Conservation (phyloP, 106 monocot species). For the Allium sativum region DNA sequence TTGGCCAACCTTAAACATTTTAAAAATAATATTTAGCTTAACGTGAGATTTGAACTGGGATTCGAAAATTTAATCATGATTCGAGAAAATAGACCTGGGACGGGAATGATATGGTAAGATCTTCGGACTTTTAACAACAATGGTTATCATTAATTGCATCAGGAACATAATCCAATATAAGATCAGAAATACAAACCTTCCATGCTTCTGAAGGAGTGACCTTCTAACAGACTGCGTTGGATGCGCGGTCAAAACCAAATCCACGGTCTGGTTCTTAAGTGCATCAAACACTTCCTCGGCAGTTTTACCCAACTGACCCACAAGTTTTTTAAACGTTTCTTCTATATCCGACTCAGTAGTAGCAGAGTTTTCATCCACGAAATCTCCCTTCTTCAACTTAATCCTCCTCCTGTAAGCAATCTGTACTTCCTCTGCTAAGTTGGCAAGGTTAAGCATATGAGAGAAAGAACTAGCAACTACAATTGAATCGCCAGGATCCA, state of each 20-base stretch:
- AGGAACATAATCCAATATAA: background rate
- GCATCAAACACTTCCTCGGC: constrained; percentile 72
- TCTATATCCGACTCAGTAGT: constrained; percentile 52
- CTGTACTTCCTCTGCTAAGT: constrained; percentile 82
- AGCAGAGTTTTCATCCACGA: constrained; percentile 67
- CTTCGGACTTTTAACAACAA: background rate
- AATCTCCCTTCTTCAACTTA: constrained; percentile 74
- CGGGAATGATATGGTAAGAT: background rate
- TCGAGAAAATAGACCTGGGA: background rate
- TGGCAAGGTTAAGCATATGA: constrained; percentile 87
- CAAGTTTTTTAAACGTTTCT: constrained; percentile 72
- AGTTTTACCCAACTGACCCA: constrained; percentile 51
- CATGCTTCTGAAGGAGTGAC: constrained; percentile 84
- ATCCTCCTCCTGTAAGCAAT: constrained; percentile 52
- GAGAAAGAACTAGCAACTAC: constrained; percentile 70
- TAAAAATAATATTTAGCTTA: background rate
- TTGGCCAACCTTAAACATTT: background rate
- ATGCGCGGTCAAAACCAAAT: constrained; percentile 81
- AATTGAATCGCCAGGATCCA: constrained; percentile 71
- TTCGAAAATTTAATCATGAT: too few species aligned
- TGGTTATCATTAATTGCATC: background rate
- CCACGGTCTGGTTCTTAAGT: constrained; percentile 76
- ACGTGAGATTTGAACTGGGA: background rate
- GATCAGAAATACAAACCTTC: constrained; percentile 29
- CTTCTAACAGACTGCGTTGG: constrained; percentile 83